Percentiles rank a stretch among this genome's conserved stretches.
These are phyloP conservation scores for Termitomyces sp. DNA, from an alignment of 768 basidiomycete genomes.

Conservation along the genomic window DNA sequence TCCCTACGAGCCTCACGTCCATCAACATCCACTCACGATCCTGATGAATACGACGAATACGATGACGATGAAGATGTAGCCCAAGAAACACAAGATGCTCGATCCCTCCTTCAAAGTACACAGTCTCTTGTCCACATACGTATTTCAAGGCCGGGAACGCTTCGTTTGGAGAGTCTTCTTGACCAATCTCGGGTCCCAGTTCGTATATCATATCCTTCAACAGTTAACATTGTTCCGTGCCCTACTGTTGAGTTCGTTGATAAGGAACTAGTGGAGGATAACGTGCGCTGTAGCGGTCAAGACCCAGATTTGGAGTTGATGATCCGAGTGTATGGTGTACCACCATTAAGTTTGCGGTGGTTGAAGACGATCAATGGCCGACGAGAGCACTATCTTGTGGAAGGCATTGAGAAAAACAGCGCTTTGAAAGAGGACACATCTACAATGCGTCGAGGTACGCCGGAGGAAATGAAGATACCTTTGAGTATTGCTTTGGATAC, in stretches of 20 bases:
- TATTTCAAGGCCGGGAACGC: conserved; percentile 64
- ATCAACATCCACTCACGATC: conserved; percentile 24
- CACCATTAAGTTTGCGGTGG: conserved; percentile 77
- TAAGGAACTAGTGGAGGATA: conserved; percentile 30
- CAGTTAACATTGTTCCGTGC: conserved; percentile 76
- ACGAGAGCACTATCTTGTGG: conserved; percentile 70
- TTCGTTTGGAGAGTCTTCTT: conserved; percentile 70
- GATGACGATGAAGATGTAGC: conserved; percentile 61
- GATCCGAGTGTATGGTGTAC: conserved; percentile 68
- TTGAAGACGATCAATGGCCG: conserved; percentile 61
- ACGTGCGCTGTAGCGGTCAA: conserved; percentile 67
- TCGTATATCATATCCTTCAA: conserved; percentile 57
- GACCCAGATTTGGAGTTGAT: conserved; percentile 49
- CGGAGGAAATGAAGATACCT: conserved; percentile 64
- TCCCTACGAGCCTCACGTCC: conserved; percentile 41
- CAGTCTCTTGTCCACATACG: conserved; percentile 73
- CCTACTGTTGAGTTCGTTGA: conserved; percentile 68
- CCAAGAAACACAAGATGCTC: conserved; percentile 23
- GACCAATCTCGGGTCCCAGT: conserved; percentile 71
- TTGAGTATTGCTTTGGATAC: conserved; percentile 57
- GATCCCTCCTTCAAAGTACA: conserved; percentile 59
- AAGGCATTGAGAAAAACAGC: conserved; percentile 71
- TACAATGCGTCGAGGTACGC: conserved; percentile 17
- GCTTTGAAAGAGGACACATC: conserved; percentile 19
- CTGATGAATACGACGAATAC: conserved; percentile 62